These are phyloP conservation scores for Pachyrhizus erosus DNA, from an alignment of 306 rosid genomes.

Conservation along the genomic window DNA sequence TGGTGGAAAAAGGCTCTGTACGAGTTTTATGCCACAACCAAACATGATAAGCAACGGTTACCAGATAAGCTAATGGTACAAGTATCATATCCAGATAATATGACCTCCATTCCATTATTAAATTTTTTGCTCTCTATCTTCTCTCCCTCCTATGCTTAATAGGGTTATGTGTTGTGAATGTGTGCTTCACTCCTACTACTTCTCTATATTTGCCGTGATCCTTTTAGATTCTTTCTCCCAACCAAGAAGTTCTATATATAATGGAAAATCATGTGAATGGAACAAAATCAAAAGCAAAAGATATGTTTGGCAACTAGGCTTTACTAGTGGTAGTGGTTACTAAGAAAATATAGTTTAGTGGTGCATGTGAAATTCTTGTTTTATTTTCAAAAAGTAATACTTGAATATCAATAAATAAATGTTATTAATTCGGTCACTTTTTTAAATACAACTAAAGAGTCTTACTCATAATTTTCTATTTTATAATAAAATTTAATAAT, in stretches of 20 bases:
- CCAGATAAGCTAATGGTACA: constrained; percentile 72
- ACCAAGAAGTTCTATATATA: constrained; percentile 39
- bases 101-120: constrained; percentile 74
- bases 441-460: not conserved
- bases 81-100: constrained; percentile 71
- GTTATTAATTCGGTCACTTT: not conserved
- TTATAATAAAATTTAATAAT: not conserved
- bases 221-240: constrained; percentile 26
- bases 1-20: constrained; percentile 65
- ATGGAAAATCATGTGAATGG: constrained; percentile 28
- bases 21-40: constrained; percentile 84
- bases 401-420: not conserved
- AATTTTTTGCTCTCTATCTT: not conserved
- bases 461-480: no score
- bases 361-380: not conserved
- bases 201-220: constrained; percentile 10
- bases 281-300: constrained; percentile 23
- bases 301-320: constrained; percentile 2
- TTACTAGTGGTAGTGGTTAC: constrained; percentile 9
- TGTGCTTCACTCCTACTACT: not conserved
- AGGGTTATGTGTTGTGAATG: not conserved
- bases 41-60: constrained; percentile 58
- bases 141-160: not conserved
- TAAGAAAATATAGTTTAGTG: not conserved
- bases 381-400: not conserved